Percentiles rank a stretch among this genome's conserved stretches.
Evolutionary conservation across 495 filamentous ascomycete genomes (phyloP).

Genomic region (Neurospora sublineolata): DNA sequence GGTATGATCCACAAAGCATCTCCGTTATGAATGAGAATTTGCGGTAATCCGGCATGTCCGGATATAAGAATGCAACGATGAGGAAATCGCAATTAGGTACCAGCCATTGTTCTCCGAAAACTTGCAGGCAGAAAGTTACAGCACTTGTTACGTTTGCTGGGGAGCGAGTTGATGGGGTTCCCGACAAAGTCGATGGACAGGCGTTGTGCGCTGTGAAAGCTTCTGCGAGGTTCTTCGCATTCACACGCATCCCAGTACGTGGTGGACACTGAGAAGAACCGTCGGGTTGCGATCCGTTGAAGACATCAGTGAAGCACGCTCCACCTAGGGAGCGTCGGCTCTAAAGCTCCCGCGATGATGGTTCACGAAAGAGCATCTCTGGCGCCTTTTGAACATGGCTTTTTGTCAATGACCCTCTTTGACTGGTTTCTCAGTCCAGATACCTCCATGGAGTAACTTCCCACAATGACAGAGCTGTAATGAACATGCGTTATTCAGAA

Average conservation of each 20-base stretch:
- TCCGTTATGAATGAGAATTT: too few relatives aligned
- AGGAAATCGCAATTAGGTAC: not conserved
- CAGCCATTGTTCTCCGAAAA: not conserved
- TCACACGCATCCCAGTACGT: not conserved
- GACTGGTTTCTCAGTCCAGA: not conserved
- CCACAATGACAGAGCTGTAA: not conserved
- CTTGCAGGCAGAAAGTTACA: not conserved
- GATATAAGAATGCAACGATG: not conserved
- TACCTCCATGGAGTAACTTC: not conserved
- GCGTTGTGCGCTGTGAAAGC: not conserved
- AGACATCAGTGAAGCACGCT: not conserved
- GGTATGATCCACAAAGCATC: too few relatives aligned
- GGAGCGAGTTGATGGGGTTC: not conserved
- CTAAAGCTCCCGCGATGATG: not conserved
- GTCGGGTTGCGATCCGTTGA: not conserved
- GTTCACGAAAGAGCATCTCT: not conserved
- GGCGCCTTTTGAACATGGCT: not conserved
- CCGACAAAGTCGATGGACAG: not conserved
- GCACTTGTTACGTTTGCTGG: not conserved
- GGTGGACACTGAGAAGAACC: not conserved
- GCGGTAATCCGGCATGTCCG: not conserved
- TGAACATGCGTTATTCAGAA: not conserved
- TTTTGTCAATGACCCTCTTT: not conserved
- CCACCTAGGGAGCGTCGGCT: not conserved
- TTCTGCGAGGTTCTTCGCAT: not conserved